phyloP scores from a whole-genome alignment of 441 rosid species.

The Syzygium malaccense region DNA sequence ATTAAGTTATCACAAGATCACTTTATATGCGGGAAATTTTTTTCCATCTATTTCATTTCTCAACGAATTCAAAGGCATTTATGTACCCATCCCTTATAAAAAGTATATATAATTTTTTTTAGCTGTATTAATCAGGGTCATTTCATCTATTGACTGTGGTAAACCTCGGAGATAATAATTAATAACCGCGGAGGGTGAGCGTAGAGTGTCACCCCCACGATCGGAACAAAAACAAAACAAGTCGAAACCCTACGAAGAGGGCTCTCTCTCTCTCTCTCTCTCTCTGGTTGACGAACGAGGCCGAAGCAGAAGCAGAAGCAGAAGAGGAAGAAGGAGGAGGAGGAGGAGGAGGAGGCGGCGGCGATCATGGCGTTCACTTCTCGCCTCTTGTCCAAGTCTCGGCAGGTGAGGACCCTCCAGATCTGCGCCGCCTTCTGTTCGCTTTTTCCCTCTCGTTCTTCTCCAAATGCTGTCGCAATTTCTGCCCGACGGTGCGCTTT shows the following conservation, averaged over 20 bases:
- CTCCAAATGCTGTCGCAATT: background rate
- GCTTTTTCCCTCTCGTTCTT: background rate
- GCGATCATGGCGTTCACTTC: constrained; percentile 59
- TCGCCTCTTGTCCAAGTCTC: constrained; percentile 69
- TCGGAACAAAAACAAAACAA: background rate
- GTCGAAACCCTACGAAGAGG: background rate
- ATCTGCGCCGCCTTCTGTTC: background rate
- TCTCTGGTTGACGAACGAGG: background rate
- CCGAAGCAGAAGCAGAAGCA: background rate
- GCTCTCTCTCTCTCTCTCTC: background rate
- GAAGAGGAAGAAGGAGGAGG: background rate
- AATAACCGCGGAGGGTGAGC: too few species aligned
- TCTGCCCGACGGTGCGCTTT: background rate
- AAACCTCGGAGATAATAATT: background rate
- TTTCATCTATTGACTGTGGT: background rate
- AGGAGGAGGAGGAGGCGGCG: background rate
- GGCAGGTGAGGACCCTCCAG: constrained; percentile 42
- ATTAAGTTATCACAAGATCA: too few species aligned
- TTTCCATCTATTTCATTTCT: too few species aligned
- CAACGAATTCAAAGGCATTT: background rate
- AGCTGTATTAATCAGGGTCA: too few species aligned
- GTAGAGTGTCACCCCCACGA: background rate
- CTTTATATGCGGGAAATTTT: too few species aligned
- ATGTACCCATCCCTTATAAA: background rate
- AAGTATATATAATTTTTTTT: too few species aligned